phyloP scores from a whole-genome alignment of 2,329 filamentous ascomycete species.

The Daldinia sp. region DNA sequence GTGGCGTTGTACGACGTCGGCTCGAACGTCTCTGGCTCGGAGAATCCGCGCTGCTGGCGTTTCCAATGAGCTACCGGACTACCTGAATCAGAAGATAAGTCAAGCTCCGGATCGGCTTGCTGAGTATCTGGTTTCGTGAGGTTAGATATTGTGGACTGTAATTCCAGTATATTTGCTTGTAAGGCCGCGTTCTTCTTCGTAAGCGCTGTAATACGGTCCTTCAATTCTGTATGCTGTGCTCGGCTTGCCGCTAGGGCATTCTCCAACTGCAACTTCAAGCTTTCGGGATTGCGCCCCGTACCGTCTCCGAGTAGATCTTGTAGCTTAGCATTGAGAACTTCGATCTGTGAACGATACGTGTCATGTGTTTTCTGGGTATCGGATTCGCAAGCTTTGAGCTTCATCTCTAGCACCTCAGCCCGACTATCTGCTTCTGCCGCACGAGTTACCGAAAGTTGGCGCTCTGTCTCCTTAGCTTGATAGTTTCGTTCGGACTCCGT shows the following conservation, averaged over 20 bases:
- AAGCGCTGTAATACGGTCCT: slow-evolving; percentile 60
- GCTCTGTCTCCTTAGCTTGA: slow-evolving; percentile 69
- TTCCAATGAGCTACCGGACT: slow-evolving; percentile 51
- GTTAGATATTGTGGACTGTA: slow-evolving; percentile 50
- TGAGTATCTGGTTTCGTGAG: slow-evolving; percentile 31
- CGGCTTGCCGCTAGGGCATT: slow-evolving; percentile 59
- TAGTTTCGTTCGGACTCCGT: slow-evolving; percentile 68
- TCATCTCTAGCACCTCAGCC: slow-evolving; percentile 65
- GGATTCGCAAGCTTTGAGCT: slow-evolving; percentile 60
- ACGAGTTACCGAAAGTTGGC: slow-evolving; percentile 64
- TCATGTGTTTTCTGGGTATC: slow-evolving; percentile 55
- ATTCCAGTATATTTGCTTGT: slow-evolving; percentile 59
- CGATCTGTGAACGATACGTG: slow-evolving; percentile 59
- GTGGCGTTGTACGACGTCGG: slow-evolving; percentile 54
- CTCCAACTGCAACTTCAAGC: slow-evolving; percentile 53
- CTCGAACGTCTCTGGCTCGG: slow-evolving; percentile 56
- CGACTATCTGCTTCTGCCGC: slow-evolving; percentile 66
- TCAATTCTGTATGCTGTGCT: slow-evolving; percentile 62
- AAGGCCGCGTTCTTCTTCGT: slow-evolving; percentile 61
- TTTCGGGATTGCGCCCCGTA: slow-evolving; percentile 41
- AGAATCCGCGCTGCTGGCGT: slow-evolving; percentile 52
- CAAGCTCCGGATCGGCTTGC: slow-evolving; percentile 46
- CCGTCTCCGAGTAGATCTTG: slow-evolving; percentile 49
- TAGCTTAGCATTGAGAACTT: slow-evolving; percentile 56
- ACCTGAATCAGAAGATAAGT: slow-evolving; percentile 50